These are phyloP conservation scores for Scheffersomyces spartinae DNA, from an alignment of 805 yeast genomes.

Conservation along the genomic window DNA sequence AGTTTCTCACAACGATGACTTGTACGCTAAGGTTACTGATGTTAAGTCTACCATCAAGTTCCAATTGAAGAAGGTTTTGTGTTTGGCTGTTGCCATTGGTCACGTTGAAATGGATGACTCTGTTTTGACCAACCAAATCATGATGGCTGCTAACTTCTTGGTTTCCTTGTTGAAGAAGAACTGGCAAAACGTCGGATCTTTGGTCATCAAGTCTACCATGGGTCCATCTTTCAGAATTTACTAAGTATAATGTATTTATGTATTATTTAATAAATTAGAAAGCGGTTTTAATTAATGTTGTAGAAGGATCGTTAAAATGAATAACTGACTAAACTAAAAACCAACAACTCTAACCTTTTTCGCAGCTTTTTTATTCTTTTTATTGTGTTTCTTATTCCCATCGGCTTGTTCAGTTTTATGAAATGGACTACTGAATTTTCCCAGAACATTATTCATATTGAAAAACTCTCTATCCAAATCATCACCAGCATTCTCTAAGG, in stretches of 20 bases:
- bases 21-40: conserved; percentile 89
- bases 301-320: too few species aligned
- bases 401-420: conserved; percentile 35
- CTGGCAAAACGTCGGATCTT: conserved; percentile 99
- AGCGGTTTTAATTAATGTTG: too few species aligned
- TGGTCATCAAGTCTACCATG: conserved; percentile 98
- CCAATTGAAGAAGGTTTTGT: conserved; percentile 99
- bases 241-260: conserved; percentile 35
- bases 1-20: conserved; percentile 98
- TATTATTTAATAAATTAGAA: too few species aligned
- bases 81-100: conserved; percentile 99
- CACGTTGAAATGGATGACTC: conserved; percentile 99
- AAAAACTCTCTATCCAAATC: conserved; percentile 84
- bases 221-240: conserved; percentile 99
- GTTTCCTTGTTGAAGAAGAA: conserved; percentile 99
- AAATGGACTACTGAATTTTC: conserved; percentile 61
- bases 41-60: conserved; percentile 99
- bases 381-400: conserved; percentile 50
- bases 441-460: conserved; percentile 50
- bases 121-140: conserved; percentile 89
- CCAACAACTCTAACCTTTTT: conserved; percentile 29
- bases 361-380: conserved; percentile 61
- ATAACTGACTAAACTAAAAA: too few species aligned
- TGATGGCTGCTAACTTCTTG: conserved; percentile 98
- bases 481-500: conserved; percentile 64